Conservation (phyloP, 2,329 filamentous ascomycete genomes). For the Botrytis aclada region DNA sequence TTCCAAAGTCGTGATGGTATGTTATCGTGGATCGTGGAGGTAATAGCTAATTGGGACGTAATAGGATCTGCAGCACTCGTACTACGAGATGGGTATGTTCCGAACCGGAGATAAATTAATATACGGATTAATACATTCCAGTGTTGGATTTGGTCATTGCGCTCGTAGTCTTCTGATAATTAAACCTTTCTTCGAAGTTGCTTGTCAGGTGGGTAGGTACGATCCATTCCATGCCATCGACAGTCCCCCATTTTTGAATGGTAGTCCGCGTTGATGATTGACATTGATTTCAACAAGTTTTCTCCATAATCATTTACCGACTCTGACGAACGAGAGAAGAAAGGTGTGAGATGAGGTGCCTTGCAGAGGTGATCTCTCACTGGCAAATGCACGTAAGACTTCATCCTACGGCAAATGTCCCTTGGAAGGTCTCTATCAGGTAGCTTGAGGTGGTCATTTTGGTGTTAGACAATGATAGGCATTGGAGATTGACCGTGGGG, state of each 20-base stretch:
- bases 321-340: neutral
- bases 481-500: neutral
- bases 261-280: neutral
- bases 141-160: neutral
- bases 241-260: neutral
- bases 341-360: neutral
- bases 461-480: neutral
- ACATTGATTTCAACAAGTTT: neutral
- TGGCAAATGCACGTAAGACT: slow-evolving; percentile 7
- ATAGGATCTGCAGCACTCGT: slow-evolving; percentile 7
- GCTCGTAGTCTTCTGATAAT: neutral
- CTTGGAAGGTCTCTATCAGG: neutral
- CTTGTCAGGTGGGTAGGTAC: neutral
- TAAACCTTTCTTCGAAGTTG: neutral
- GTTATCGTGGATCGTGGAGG: neutral
- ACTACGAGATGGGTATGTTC: neutral
- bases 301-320: neutral
- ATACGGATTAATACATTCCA: neutral
- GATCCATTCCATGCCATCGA: neutral
- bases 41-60: neutral
- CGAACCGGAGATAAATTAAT: neutral
- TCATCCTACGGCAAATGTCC: slow-evolving; percentile 9
- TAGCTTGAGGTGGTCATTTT: neutral
- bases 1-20: neutral
- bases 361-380: slow-evolving; percentile 2